A percentile compares a stretch with the other conserved stretches of the same genome.
phyloP scores from a whole-genome alignment of 495 filamentous ascomycete genomes.

The Neurospora sp. region DNA sequence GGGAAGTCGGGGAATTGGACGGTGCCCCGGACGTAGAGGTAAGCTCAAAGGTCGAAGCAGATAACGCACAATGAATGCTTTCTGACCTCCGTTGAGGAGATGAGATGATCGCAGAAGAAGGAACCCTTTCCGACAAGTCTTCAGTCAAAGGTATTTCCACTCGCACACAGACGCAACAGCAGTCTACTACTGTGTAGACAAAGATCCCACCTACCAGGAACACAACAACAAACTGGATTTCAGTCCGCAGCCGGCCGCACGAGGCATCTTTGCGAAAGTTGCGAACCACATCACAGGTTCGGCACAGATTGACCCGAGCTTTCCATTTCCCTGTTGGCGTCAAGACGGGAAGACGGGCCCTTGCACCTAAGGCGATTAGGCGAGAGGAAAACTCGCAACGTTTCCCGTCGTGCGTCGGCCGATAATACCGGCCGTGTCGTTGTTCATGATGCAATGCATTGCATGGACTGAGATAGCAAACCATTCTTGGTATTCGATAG shows the following conservation, averaged over 20 bases:
- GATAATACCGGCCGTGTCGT: not conserved
- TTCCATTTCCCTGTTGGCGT: not conserved
- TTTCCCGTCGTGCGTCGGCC: not conserved
- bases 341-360: not conserved
- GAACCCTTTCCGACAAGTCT: not conserved
- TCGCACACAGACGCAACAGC: not conserved
- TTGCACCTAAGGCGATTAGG: not conserved
- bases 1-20: conserved; percentile 18
- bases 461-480: not conserved
- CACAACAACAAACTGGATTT: not conserved
- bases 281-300: not conserved
- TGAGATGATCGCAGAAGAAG: not conserved
- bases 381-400: not conserved
- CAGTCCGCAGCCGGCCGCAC: not conserved
- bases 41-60: not conserved
- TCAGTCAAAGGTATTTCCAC: not conserved
- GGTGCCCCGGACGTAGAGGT: not conserved
- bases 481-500: not conserved
- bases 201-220: not conserved
- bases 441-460: not conserved
- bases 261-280: not conserved
- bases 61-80: not conserved
- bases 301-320: not conserved
- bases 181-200: not conserved
- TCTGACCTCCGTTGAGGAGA: not conserved